Evolutionary conservation across 2,329 filamentous ascomycete species (phyloP), one percentile per base, ranked within the genome.

Genomic region (Keithomyces neogunnii): DNA sequence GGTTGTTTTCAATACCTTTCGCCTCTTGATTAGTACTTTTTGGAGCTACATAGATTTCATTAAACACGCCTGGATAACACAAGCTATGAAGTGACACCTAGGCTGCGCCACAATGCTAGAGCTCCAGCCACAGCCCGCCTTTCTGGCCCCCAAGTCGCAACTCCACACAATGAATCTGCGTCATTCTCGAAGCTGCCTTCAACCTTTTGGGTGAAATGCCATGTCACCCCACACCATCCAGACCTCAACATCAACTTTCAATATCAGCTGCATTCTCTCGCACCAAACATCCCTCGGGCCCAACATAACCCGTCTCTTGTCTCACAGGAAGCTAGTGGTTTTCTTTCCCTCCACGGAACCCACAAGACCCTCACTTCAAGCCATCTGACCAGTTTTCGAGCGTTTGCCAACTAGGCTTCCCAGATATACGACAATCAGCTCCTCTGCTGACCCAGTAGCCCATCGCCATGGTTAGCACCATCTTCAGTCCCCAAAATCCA

Each of bases 121-220:
- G 40, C 40, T 44, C 6, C 26, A 44, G 40, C 40, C 40, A 44
- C 40, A 44, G 6, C 40, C 11, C 28, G 26, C 40, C 40, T 44
- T n/a, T 29, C 9, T 7, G 2, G 40, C 40, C 26, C 40, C 40
- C 29, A 19, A 29, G 26, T 4, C 33, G 6, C 4, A 26, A 42
- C 48, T 33, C 33, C 36, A 11, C n/a, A 31, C 11, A 5, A 10
- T 13, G 19, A 44, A 49, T 38, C 48, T 54, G 52, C 54, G 55
- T 57, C 55, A 57, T 39, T n/a, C 56, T 47, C 50, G 29, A 32
- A 42, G 19, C 50, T 54, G 55, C 53, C 55, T 54, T 55, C 4
- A 32, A 32, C 55, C 19, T 36, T 35, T 6, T 40, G 38, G 11
- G 11, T 39, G 13, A 5, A 13, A 47, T 45, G n/a, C 33, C 33